Evolutionary conservation across 768 basidiomycete species (phyloP).

Genomic region (Arthromyces matolae): DNA sequence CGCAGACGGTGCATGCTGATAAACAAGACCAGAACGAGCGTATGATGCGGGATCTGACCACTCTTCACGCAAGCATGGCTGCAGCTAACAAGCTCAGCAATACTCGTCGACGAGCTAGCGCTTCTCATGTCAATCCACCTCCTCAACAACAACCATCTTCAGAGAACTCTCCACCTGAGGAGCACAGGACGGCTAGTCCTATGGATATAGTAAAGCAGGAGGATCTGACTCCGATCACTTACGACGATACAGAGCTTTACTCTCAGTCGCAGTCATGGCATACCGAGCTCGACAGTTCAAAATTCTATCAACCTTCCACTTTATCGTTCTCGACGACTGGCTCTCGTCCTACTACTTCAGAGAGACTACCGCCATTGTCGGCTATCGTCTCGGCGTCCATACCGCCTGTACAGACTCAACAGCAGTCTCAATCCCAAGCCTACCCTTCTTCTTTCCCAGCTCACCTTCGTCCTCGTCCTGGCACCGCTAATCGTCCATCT

Average conservation of each 20-base stretch:
- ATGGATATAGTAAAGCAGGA: conserved; percentile 39
- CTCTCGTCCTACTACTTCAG: conserved; percentile 50
- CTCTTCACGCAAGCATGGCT: conserved; percentile 80
- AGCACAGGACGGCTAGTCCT: not conserved
- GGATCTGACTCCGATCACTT: conserved; percentile 25
- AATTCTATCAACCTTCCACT: conserved; percentile 35
- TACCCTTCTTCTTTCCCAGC: conserved; percentile 3
- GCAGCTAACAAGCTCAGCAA: conserved; percentile 42
- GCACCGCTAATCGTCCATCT: conserved; percentile 6
- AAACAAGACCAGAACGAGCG: conserved; percentile 83
- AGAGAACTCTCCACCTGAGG: not conserved
- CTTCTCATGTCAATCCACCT: not conserved
- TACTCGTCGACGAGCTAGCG: conserved; percentile 9
- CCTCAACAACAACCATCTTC: not conserved
- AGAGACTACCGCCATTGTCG: conserved; percentile 50
- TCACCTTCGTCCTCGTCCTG: conserved; percentile 5
- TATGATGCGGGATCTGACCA: conserved; percentile 89
- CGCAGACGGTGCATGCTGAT: conserved; percentile 96
- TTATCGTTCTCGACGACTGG: conserved; percentile 32
- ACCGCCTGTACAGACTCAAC: too few relatives aligned
- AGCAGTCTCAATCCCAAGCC: conserved; percentile 1
- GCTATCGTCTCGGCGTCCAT: conserved; percentile 68
- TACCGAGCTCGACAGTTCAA: not conserved
- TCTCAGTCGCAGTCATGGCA: not conserved
- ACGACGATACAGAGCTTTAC: not conserved